Evolutionary conservation across 768 basidiomycete species (phyloP).

Genomic region (Tubosaeta sp.): DNA sequence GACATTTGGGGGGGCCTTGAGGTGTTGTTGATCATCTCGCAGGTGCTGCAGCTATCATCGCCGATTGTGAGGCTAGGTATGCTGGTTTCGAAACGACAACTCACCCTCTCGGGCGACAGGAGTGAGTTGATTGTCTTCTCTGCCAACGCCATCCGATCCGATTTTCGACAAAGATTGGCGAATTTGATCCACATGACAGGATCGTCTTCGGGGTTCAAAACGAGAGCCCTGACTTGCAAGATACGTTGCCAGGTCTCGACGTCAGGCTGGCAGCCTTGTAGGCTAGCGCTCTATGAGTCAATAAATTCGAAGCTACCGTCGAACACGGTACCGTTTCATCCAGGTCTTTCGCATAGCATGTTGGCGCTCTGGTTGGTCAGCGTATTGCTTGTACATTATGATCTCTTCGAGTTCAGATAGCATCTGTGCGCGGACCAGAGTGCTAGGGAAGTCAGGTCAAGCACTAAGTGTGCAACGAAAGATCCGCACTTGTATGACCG

Average conservation of each 20-base stretch:
- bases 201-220: constrained; percentile 90
- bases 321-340: constrained; percentile 77
- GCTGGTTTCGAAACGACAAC: constrained; percentile 12
- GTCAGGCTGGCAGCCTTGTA: constrained; percentile 95
- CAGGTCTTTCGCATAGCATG: constrained; percentile 88
- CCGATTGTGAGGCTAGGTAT: not conserved
- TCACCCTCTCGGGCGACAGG: constrained; percentile 66
- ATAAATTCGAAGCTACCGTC: not conserved
- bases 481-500: constrained; percentile 86
- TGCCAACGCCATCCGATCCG: constrained; percentile 88
- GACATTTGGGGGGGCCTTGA: constrained; percentile 89
- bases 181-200: constrained; percentile 99
- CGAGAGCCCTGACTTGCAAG: constrained; percentile 90
- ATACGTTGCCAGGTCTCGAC: constrained; percentile 99
- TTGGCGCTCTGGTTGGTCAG: constrained; percentile 93
- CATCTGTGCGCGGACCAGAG: constrained; percentile 98
- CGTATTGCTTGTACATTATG: constrained; percentile 90
- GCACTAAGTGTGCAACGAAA: not conserved
- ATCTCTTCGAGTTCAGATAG: constrained; percentile 97
- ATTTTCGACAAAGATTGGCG: constrained; percentile 94
- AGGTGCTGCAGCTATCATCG: constrained; percentile 38
- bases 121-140: constrained; percentile 96
- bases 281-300: constrained; percentile 37
- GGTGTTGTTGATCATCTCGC: constrained; percentile 47
- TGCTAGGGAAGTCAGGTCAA: constrained; percentile 42